phyloP scores from a whole-genome alignment of 306 rosid species.

The Rubus idaeus region DNA sequence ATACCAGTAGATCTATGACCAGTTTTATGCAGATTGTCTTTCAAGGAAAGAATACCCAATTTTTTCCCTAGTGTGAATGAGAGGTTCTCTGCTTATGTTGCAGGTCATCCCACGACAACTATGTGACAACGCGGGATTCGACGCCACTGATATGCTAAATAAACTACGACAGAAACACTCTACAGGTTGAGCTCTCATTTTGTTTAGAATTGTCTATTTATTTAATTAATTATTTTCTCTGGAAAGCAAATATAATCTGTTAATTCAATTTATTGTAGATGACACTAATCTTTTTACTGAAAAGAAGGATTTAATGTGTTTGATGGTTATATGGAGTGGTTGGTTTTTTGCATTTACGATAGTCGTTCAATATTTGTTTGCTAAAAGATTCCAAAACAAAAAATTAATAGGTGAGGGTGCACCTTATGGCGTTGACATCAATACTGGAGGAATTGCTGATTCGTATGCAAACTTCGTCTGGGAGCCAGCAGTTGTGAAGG shows the following conservation, averaged over 20 bases:
- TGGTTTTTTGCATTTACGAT: background rate
- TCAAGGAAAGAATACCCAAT: background rate
- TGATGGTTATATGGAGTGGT: background rate
- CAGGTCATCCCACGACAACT: slow-evolving; percentile 97
- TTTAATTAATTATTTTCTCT: background rate
- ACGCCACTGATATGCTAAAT: slow-evolving; percentile 96
- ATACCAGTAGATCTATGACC: background rate
- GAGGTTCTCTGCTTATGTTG: slow-evolving; percentile 18
- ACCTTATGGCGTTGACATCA: slow-evolving; percentile 85
- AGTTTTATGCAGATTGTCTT: background rate
- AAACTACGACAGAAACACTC: slow-evolving; percentile 94
- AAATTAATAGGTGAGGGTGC: slow-evolving; percentile 74
- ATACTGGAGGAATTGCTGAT: slow-evolving; percentile 93
- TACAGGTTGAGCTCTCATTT: slow-evolving; percentile 53
- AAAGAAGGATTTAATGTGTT: background rate
- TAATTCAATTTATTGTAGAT: background rate
- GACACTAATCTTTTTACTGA: background rate
- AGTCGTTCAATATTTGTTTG: background rate
- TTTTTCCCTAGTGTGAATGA: background rate
- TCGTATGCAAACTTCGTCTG: slow-evolving; percentile 94
- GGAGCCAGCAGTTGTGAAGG: slow-evolving; percentile 99
- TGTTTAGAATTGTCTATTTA: background rate
- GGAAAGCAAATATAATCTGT: background rate
- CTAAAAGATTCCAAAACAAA: background rate
- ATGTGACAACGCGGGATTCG: slow-evolving; percentile 99